phyloP scores from a whole-genome alignment of 495 filamentous ascomycete genomes.

The Massariosphaeria phaeospora region DNA sequence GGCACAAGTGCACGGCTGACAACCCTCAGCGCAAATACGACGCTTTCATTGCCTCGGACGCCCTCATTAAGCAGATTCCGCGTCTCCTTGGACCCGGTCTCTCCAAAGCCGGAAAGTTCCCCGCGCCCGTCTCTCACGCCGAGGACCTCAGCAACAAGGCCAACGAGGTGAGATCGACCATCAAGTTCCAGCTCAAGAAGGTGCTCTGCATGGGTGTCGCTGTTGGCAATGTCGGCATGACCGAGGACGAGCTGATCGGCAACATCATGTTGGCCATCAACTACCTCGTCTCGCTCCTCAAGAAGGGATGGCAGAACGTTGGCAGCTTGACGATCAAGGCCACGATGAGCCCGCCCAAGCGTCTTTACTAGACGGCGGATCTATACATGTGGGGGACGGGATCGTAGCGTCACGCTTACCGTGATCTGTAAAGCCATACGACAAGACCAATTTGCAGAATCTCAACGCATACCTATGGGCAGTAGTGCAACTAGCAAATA shows the following conservation, averaged over 20 bases:
- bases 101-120: constrained; percentile 89
- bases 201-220: constrained; percentile 99
- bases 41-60: constrained; percentile 93
- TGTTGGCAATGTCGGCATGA: constrained; percentile 97
- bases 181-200: constrained; percentile 99
- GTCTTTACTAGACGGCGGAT: constrained; percentile 71
- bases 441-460: too few relatives aligned
- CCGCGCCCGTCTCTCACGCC: constrained; percentile 89
- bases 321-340: constrained; percentile 99
- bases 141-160: constrained; percentile 92
- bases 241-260: constrained; percentile 86
- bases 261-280: constrained; percentile 99
- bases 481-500: constrained; percentile 21
- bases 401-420: not conserved
- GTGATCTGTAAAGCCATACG: too few relatives aligned
- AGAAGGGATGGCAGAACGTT: constrained; percentile 99
- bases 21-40: constrained; percentile 99
- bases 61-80: constrained; percentile 98
- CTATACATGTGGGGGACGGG: not conserved
- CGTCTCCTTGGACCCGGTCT: constrained; percentile 77
- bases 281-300: constrained; percentile 95
- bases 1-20: constrained; percentile 60
- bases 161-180: constrained; percentile 98
- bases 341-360: constrained; percentile 95
- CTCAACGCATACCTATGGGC: not conserved